Evolutionary conservation across 495 filamentous ascomycete species (phyloP).

Genomic region (Chaetomium tenue): DNA sequence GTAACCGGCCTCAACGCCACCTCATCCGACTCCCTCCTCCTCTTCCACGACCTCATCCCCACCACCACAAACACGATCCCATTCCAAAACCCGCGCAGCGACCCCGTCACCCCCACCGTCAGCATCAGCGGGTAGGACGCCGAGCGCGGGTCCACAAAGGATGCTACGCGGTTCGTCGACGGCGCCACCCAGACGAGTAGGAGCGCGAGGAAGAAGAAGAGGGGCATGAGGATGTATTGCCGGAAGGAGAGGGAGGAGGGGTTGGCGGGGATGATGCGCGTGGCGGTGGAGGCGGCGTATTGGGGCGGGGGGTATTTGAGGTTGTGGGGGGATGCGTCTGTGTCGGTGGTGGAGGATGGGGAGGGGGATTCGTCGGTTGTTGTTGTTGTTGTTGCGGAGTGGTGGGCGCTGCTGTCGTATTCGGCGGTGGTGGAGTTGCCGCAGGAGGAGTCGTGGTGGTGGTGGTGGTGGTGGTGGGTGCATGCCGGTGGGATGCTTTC

Average conservation of each 20-base stretch:
- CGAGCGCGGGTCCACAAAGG: slow-evolving; percentile 39
- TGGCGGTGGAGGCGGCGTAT: not conserved
- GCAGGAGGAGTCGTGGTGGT: slow-evolving; percentile 22
- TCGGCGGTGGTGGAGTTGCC: slow-evolving; percentile 22
- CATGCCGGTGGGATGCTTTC: slow-evolving; percentile 27
- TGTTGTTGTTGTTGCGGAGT: not conserved
- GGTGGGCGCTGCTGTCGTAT: not conserved
- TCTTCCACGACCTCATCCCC: slow-evolving; percentile 42
- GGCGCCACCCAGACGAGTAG: slow-evolving; percentile 49
- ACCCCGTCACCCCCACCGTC: slow-evolving; percentile 42
- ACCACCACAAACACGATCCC: slow-evolving; percentile 47
- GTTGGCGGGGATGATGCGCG: slow-evolving; percentile 12
- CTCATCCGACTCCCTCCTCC: slow-evolving; percentile 23
- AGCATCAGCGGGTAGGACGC: slow-evolving; percentile 42
- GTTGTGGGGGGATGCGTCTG: too few species aligned
- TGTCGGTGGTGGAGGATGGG: not conserved
- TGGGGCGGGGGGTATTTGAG: not conserved
- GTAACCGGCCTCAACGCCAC: slow-evolving; percentile 13
- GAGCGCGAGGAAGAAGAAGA: slow-evolving; percentile 49
- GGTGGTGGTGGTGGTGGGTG: not conserved
- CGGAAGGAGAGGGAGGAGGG: slow-evolving; percentile 42
- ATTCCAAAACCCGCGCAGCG: slow-evolving; percentile 51
- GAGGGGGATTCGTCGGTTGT: not conserved
- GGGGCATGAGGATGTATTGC: slow-evolving; percentile 51
- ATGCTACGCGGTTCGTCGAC: slow-evolving; percentile 39